These are phyloP conservation scores for Aspergillus ibericus DNA, from an alignment of 2,329 filamentous ascomycete species.

Conservation along the genomic window DNA sequence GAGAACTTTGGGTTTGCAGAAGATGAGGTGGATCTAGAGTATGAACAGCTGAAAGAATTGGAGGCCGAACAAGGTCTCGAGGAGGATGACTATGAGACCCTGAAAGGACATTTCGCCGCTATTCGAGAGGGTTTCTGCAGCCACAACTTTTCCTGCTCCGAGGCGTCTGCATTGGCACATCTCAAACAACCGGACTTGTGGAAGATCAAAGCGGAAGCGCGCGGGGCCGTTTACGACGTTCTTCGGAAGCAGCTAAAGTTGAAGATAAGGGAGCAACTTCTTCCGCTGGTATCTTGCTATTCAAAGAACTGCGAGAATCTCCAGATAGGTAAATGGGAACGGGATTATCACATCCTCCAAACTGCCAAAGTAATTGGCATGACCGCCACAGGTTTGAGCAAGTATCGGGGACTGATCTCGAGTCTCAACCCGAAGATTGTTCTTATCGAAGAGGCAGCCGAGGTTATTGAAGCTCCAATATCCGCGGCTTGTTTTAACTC, in stretches of 20 bases:
- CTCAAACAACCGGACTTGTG: slow-evolving; percentile 57
- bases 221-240: slow-evolving; percentile 66
- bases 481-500: slow-evolving; percentile 61
- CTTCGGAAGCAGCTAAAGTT: slow-evolving; percentile 59
- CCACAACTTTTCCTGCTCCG: slow-evolving; percentile 13
- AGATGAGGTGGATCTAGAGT: slow-evolving; percentile 62
- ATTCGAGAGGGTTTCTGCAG: slow-evolving; percentile 46
- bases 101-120: slow-evolving; percentile 48
- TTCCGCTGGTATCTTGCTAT: slow-evolving; percentile 53
- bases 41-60: slow-evolving; percentile 61
- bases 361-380: slow-evolving; percentile 62
- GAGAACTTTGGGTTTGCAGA: slow-evolving; percentile 56
- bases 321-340: slow-evolving; percentile 60
- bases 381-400: slow-evolving; percentile 79
- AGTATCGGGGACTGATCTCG: slow-evolving; percentile 71
- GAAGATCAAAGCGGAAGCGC: slow-evolving; percentile 54
- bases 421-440: slow-evolving; percentile 66
- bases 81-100: slow-evolving; percentile 56
- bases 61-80: slow-evolving; percentile 57
- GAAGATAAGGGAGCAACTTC: slow-evolving; percentile 50
- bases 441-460: slow-evolving; percentile 77
- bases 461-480: slow-evolving; percentile 63
- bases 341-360: slow-evolving; percentile 61
- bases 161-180: slow-evolving; percentile 39
- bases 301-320: slow-evolving; percentile 52